A percentile compares a stretch with the other conserved stretches of the same genome.
phyloP scores from a whole-genome alignment of 2,329 filamentous ascomycete species.

The Ascosphaera aggregata region DNA sequence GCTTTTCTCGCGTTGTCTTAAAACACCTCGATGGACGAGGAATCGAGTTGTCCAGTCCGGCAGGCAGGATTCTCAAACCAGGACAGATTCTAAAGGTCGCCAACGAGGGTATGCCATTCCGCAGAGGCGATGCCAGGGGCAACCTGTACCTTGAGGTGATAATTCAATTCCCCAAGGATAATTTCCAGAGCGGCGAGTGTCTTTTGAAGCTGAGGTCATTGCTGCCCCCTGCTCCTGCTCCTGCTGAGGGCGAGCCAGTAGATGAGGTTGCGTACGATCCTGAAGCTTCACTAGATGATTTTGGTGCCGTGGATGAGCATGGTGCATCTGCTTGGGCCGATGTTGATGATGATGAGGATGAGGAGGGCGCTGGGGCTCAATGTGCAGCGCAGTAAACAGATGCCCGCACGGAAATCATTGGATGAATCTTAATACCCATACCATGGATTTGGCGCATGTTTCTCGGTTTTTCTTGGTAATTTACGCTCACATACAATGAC shows the following conservation, averaged over 20 bases:
- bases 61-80: slow-evolving; percentile 61
- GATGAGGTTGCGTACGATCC: slow-evolving; percentile 76
- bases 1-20: slow-evolving; percentile 74
- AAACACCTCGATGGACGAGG: slow-evolving; percentile 87
- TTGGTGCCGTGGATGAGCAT: slow-evolving; percentile 21
- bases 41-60: slow-evolving; percentile 54
- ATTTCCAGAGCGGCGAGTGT: slow-evolving; percentile 53
- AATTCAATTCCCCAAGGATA: slow-evolving; percentile 70
- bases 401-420: not conserved
- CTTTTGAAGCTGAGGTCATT: slow-evolving; percentile 49
- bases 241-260: slow-evolving; percentile 46
- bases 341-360: slow-evolving; percentile 23
- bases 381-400: slow-evolving; percentile 23
- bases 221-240: slow-evolving; percentile 39
- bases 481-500: not conserved
- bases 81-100: slow-evolving; percentile 64
- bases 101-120: slow-evolving; percentile 87
- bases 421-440: not conserved
- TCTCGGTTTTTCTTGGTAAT: not conserved
- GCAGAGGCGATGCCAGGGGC: slow-evolving; percentile 61
- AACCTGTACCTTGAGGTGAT: slow-evolving; percentile 74
- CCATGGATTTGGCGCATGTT: not conserved
- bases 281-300: slow-evolving; percentile 60
- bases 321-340: slow-evolving; percentile 25
- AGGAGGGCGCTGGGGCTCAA: slow-evolving; percentile 16